A percentile compares a stretch with the other conserved stretches of the same genome.
These are phyloP conservation scores for Lyophyllum shimeji DNA, from an alignment of 768 basidiomycete species.

Conservation along the genomic window DNA sequence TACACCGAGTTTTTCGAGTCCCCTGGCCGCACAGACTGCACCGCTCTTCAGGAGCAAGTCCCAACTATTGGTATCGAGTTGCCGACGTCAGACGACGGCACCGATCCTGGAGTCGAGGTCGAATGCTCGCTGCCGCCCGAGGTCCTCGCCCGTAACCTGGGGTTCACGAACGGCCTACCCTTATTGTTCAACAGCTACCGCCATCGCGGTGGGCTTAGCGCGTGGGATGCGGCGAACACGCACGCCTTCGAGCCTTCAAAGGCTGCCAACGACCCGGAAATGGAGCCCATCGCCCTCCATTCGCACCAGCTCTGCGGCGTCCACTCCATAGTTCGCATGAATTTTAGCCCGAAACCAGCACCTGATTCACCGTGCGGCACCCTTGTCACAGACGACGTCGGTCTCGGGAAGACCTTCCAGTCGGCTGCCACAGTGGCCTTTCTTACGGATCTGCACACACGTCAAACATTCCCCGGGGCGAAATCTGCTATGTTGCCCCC, in stretches of 20 bases:
- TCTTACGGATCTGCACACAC: conserved; percentile 9
- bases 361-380: conserved; percentile 6
- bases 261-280: neutral
- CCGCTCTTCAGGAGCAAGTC: conserved; percentile 9
- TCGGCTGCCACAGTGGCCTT: conserved; percentile 18
- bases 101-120: conserved; percentile 6
- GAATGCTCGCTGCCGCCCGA: neutral
- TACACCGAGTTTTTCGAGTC: conserved; percentile 11
- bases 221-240: conserved; percentile 12
- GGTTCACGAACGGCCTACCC: conserved; percentile 18
- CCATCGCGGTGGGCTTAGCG: conserved; percentile 16
- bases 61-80: too few species aligned
- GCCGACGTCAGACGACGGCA: neutral
- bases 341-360: conserved; percentile 7
- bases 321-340: conserved; percentile 17
- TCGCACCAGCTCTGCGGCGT: conserved; percentile 28
- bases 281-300: conserved; percentile 6
- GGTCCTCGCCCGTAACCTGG: conserved; percentile 3
- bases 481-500: neutral
- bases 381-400: conserved; percentile 28
- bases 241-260: neutral
- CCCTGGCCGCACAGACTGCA: neutral
- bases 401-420: conserved; percentile 30
- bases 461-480: neutral
- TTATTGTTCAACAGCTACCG: conserved; percentile 20